Evolutionary conservation across 345 rosid genomes (phyloP), one percentile per base, ranked within the genome.

Genomic region (Eutrema heterophyllum): DNA sequence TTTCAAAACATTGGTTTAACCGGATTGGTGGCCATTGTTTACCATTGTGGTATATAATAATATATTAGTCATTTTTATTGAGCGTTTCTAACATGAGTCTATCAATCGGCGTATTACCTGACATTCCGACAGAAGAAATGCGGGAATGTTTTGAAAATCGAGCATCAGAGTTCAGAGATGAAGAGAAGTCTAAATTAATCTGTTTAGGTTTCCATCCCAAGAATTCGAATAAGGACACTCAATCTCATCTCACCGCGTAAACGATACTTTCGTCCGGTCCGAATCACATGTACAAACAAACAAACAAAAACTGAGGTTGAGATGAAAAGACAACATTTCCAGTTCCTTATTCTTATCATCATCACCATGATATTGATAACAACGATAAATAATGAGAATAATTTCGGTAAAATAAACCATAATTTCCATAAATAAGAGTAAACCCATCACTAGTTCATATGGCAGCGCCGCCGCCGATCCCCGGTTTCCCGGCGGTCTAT

Each of bases 221-320:
- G n/a, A 6, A n/a, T 14, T 32, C 1, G 5, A 32, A n/a, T 45
- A 2, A 15, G 29, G 39, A 16, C 11, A 52, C 35, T 12, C 57
- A 27, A 15, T 51, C 27, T 51, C 57, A 26, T 26, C 51, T 65
- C 78, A 74, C 72, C 72, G 8, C 43, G 65, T 61, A 69, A 46
- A 53, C 2, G 5, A 27, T 35, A 14, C 24, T 54, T 56, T 58
- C 12, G 70, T 46, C 36, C 3, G 38, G 30, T 69, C 54, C 21
- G 10, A 63, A 76, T 29, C 71, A 64, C 67, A 64, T 76, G 46
- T 57, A 39, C 65, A 45, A 69, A 63, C 58, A 63, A 68, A 68
- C 61, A 36, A 35, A n/a, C 30, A 66, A 50, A 51, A 52, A 6
- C 8, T n/a, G 5, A 53, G 64, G n/a, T 70, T 70, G 18, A 40